Conservation (phyloP, 345 rosid genomes). For the Angophora floribunda region DNA sequence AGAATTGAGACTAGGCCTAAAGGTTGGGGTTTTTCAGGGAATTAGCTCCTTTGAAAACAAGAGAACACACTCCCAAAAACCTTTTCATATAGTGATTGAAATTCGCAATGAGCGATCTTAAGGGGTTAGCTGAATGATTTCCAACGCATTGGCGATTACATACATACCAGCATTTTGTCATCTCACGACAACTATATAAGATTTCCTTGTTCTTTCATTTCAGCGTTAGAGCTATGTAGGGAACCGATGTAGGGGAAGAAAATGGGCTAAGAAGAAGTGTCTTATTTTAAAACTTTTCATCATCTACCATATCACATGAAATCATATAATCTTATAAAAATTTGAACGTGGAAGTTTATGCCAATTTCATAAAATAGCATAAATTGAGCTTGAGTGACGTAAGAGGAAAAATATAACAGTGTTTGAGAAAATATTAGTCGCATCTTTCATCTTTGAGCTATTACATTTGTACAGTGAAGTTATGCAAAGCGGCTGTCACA, state of each 20-base stretch:
- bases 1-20: too few species aligned
- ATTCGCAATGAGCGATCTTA: background rate
- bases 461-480: background rate
- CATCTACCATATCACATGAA: accelerated
- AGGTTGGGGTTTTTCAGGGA: too few species aligned
- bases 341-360: background rate
- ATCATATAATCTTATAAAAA: too few species aligned
- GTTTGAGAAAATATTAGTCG: background rate
- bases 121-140: background rate
- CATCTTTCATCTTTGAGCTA: background rate
- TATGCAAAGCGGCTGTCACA: background rate
- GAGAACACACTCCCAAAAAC: background rate
- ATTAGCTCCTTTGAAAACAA: background rate
- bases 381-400: background rate
- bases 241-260: background rate
- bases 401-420: too few species aligned
- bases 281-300: background rate
- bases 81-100: background rate
- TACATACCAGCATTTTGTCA: background rate
- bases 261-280: background rate
- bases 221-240: background rate
- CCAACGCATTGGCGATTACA: background rate
- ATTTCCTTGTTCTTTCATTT: too few species aligned
- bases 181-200: background rate
- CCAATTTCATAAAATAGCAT: background rate